These are phyloP conservation scores for Pinus albicaulis DNA, from an alignment of 75 land plant genomes.

Conservation along the genomic window DNA sequence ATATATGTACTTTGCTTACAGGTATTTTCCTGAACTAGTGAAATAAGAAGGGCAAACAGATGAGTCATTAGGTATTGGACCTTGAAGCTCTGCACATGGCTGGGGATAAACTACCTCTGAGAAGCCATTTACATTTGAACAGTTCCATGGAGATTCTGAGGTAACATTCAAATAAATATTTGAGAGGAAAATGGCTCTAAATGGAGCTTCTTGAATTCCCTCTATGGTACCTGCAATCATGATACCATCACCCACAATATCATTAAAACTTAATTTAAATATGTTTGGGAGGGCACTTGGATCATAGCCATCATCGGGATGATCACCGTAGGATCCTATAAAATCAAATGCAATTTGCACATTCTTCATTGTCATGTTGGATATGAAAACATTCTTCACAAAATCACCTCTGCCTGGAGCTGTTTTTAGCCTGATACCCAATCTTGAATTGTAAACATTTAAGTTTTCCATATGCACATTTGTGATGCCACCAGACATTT, in stretches of 20 bases:
- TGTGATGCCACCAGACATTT: conserved; percentile 52
- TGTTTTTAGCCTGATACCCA: conserved; percentile 37
- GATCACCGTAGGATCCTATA: conserved; percentile 38
- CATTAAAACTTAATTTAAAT: conserved; percentile 44
- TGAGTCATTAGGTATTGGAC: no score
- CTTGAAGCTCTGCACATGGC: no score
- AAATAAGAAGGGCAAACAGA: no score
- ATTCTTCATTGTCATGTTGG: conserved; percentile 25
- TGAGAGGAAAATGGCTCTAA: no score
- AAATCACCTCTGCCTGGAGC: conserved; percentile 45
- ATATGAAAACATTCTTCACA: conserved; percentile 24
- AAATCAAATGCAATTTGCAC: conserved; percentile 27
- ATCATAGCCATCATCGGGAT: conserved; percentile 84
- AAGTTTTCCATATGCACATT: conserved; percentile 34
- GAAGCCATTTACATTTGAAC: no score
- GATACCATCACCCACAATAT: no score
- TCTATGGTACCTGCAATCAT: no score
- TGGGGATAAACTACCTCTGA: no score
- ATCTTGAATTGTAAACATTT: conserved; percentile 17
- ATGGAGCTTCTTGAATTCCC: no score
- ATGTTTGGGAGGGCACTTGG: conserved; percentile 64
- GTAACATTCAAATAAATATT: no score
- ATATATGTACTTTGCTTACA: no score
- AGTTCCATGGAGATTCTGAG: no score
- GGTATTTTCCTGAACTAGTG: conserved; percentile 1